phyloP scores from a whole-genome alignment of 1,139 yeast genomes.

The Yamadazyma taylorii region DNA sequence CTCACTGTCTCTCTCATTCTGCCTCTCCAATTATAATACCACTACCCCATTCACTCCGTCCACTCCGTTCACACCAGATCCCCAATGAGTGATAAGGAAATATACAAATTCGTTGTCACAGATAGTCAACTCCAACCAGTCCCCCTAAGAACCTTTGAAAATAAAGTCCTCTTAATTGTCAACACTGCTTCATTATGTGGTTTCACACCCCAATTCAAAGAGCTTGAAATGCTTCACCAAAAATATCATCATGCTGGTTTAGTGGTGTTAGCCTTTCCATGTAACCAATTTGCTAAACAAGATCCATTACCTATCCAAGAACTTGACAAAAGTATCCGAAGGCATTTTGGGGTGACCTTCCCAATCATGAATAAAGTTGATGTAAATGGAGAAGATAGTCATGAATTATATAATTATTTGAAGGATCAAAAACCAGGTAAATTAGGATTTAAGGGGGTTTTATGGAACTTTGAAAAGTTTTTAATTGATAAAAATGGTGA shows the following conservation, averaged over 20 bases:
- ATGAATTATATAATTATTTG: slow-evolving; percentile 32
- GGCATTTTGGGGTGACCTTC: slow-evolving; percentile 59
- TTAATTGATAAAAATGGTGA: slow-evolving; percentile 68
- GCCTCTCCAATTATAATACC: no score
- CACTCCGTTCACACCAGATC: background rate
- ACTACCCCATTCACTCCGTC: no score
- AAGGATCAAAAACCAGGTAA: slow-evolving; percentile 43
- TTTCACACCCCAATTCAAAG: slow-evolving; percentile 41
- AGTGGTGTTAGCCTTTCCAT: slow-evolving; percentile 42
- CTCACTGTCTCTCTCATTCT: no score
- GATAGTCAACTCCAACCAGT: slow-evolving; percentile 6
- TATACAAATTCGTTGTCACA: slow-evolving; percentile 9
- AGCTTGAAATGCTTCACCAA: slow-evolving; percentile 33
- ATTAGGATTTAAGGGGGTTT: slow-evolving; percentile 76
- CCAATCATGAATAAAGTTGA: slow-evolving; percentile 38
- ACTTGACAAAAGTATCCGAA: slow-evolving; percentile 62
- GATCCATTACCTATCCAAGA: slow-evolving; percentile 76
- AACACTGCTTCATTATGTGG: slow-evolving; percentile 51
- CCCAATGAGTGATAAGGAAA: slow-evolving; percentile 1
- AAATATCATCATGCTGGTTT: slow-evolving; percentile 33
- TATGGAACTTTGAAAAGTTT: slow-evolving; percentile 97
- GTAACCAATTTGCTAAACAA: slow-evolving; percentile 64
- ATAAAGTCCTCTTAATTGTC: slow-evolving; percentile 40
- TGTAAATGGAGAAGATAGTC: slow-evolving; percentile 35
- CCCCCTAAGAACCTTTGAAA: slow-evolving; percentile 17